A percentile compares a stretch with the other conserved stretches of the same genome.
phyloP scores from a whole-genome alignment of 371 early-diverging fungal species.

The Lichtheimia corymbifera region DNA sequence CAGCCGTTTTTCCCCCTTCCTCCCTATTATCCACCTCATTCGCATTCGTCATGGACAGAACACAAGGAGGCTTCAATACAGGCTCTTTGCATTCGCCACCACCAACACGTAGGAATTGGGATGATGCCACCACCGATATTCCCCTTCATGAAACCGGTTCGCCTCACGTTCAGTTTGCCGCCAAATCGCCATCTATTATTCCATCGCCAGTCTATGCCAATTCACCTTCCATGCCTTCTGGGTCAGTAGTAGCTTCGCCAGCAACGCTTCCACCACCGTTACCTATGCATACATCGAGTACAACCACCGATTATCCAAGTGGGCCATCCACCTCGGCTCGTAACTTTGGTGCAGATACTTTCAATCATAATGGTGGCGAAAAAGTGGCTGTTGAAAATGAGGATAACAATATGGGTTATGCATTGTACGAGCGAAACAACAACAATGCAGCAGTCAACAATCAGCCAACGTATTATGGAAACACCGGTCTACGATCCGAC shows the following conservation, averaged over 20 bases:
- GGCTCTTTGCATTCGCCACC: slow-evolving; percentile 15
- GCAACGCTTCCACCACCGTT: slow-evolving; percentile 4
- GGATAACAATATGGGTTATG: slow-evolving; percentile 14
- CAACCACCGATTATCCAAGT: neutral
- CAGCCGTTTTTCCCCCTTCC: too few relatives aligned
- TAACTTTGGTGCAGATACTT: slow-evolving; percentile 18
- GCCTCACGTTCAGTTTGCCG: slow-evolving; percentile 25
- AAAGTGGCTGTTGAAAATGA: slow-evolving; percentile 15
- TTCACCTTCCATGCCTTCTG: slow-evolving; percentile 3
- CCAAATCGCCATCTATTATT: slow-evolving; percentile 22
- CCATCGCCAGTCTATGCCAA: slow-evolving; percentile 17
- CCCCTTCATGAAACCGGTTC: slow-evolving; percentile 16
- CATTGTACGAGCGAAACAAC: slow-evolving; percentile 8
- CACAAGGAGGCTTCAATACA: slow-evolving; percentile 10
- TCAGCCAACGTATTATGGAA: slow-evolving; percentile 14
- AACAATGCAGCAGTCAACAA: neutral
- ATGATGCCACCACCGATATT: slow-evolving; percentile 15
- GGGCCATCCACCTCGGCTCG: neutral
- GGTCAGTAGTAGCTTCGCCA: slow-evolving; percentile 6
- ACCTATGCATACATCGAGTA: slow-evolving; percentile 13
- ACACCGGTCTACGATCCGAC: slow-evolving; percentile 14
- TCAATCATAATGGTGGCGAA: slow-evolving; percentile 7
- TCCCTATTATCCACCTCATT: too few relatives aligned
- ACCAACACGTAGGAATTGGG: slow-evolving; percentile 15
- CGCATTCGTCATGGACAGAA: too few relatives aligned